Conservation (phyloP, 2,329 filamentous ascomycete species). For the Orbilia brochopaga region DNA sequence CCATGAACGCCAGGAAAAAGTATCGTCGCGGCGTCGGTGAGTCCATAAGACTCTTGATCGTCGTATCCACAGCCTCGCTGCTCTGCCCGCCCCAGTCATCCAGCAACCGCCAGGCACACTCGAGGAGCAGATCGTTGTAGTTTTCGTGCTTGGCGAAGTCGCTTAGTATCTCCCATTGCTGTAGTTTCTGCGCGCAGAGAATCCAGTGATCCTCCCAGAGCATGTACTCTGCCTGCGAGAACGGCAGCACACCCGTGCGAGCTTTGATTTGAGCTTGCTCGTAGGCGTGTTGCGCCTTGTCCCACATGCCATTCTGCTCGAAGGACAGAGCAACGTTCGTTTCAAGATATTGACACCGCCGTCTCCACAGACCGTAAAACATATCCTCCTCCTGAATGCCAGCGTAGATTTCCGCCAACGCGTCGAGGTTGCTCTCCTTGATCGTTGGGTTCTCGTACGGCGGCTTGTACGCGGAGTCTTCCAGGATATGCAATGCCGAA, state of each 20-base stretch:
- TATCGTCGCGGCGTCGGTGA: slow-evolving; percentile 89
- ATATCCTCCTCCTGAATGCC: slow-evolving; percentile 92
- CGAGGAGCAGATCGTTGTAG: slow-evolving; percentile 91
- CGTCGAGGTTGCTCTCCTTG: slow-evolving; percentile 92
- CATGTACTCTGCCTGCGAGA: slow-evolving; percentile 96
- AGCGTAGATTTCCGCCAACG: slow-evolving; percentile 90
- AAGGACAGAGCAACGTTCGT: slow-evolving; percentile 97
- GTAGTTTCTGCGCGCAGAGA: slow-evolving; percentile 93
- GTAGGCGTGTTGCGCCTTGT: slow-evolving; percentile 96
- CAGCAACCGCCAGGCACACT: slow-evolving; percentile 93
- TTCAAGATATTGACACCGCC: slow-evolving; percentile 93
- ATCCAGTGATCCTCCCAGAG: slow-evolving; percentile 99
- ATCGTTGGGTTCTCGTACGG: slow-evolving; percentile 82
- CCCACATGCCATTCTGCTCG: slow-evolving; percentile 99
- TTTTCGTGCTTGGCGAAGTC: slow-evolving; percentile 99
- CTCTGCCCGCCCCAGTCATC: slow-evolving; percentile 94
- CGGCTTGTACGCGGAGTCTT: slow-evolving; percentile 84
- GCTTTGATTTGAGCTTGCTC: slow-evolving; percentile 97
- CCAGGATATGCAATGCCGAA: slow-evolving; percentile 85
- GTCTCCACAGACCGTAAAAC: slow-evolving; percentile 96
- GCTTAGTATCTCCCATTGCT: slow-evolving; percentile 97
- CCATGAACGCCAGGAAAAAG: slow-evolving; percentile 99
- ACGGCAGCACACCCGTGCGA: slow-evolving; percentile 91
- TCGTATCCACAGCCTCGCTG: slow-evolving; percentile 84
- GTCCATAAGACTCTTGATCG: slow-evolving; percentile 97